Percentiles rank a stretch among this genome's conserved stretches.
Evolutionary conservation across 2,329 filamentous ascomycete genomes (phyloP).

Genomic region (Trichoderma asperellum): DNA sequence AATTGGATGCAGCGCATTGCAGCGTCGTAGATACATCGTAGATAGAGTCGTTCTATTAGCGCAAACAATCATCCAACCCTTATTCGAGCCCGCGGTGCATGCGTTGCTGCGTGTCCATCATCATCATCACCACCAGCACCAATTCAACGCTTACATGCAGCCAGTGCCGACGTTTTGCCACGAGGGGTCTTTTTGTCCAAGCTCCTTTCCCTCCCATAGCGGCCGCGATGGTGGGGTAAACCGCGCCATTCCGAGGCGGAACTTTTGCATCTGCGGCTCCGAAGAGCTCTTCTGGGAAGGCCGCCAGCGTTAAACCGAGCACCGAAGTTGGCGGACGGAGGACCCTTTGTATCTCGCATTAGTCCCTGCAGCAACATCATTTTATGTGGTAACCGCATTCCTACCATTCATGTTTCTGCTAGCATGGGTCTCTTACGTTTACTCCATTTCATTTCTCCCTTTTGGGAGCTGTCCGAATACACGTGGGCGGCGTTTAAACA

Average conservation of each 20-base stretch:
- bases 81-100: neutral
- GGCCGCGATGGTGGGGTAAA: neutral
- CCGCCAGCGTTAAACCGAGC: neutral
- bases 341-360: neutral
- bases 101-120: neutral
- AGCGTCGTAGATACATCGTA: neutral
- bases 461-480: neutral
- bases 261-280: neutral
- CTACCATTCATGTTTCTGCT: too few relatives aligned
- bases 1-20: neutral
- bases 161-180: neutral
- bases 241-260: neutral
- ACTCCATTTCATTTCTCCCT: neutral
- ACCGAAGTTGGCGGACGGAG: neutral
- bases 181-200: neutral
- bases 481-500: neutral
- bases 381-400: neutral
- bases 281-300: neutral
- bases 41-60: neutral
- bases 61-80: neutral
- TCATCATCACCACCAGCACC: neutral
- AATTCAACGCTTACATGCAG: neutral
- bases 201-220: neutral
- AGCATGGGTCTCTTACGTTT: neutral
- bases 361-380: neutral